Evolutionary conservation across 257 asterid species (phyloP).

Genomic region (Paulownia fortunei): DNA sequence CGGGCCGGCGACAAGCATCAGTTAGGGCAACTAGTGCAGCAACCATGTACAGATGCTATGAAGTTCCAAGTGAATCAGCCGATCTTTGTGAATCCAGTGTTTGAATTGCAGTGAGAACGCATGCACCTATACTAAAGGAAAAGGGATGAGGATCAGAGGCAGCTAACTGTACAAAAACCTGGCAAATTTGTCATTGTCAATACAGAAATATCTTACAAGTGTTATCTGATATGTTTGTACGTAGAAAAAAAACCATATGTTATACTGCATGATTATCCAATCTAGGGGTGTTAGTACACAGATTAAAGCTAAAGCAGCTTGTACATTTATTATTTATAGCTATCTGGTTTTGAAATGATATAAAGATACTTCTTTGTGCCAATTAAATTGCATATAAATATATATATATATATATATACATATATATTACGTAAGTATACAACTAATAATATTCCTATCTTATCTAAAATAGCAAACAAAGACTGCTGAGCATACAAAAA

Average conservation of each 20-base stretch:
- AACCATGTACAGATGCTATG: conserved; percentile 27
- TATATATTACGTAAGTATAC: too few species aligned
- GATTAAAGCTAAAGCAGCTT: conserved; percentile 16
- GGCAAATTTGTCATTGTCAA: conserved; percentile 29
- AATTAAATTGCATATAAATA: not conserved
- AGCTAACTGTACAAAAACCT: conserved; percentile 28
- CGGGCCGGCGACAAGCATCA: conserved; percentile 1
- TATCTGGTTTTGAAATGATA: conserved; percentile 24
- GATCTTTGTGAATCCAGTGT: conserved; percentile 51
- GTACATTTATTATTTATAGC: conserved; percentile 16
- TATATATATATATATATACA: not conserved
- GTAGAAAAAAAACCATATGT: not conserved
- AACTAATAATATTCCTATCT: not conserved
- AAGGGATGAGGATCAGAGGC: not conserved
- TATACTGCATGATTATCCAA: not conserved
- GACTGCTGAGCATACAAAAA: not conserved
- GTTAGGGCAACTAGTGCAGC: conserved; percentile 38
- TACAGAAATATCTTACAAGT: conserved; percentile 29
- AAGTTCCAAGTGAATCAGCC: conserved; percentile 46
- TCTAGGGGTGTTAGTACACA: conserved; percentile 1
- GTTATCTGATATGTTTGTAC: conserved; percentile 27
- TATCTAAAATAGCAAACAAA: not conserved
- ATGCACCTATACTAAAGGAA: not conserved
- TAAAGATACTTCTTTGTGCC: not conserved
- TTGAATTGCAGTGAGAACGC: conserved; percentile 42